Percentiles rank a stretch among this genome's conserved stretches.
phyloP scores from a whole-genome alignment of 169 alveolate species.

The Eimeria necatrix region DNA sequence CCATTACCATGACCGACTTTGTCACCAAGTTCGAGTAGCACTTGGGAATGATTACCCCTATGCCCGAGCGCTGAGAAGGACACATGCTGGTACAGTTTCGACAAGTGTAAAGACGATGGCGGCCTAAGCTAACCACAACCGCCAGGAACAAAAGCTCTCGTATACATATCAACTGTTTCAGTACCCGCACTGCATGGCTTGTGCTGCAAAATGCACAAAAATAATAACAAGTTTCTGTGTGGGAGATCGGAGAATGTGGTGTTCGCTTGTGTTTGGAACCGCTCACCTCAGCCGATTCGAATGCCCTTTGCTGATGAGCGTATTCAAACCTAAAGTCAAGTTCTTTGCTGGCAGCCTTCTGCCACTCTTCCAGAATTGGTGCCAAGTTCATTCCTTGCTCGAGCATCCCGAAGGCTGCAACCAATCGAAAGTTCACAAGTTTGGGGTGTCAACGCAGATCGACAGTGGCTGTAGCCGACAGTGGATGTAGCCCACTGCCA shows the following conservation, averaged over 20 bases:
- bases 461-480: background rate
- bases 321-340: slow-evolving; percentile 91
- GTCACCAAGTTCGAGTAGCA: slow-evolving; percentile 88
- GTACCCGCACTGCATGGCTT: too few species aligned
- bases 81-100: background rate
- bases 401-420: slow-evolving; percentile 88
- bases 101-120: too few species aligned
- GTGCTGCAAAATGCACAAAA: too few species aligned
- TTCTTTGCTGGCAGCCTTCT: slow-evolving; percentile 90
- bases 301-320: slow-evolving; percentile 88
- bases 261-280: too few species aligned
- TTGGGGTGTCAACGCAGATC: background rate
- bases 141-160: too few species aligned
- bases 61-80: slow-evolving; percentile 84
- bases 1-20: slow-evolving; percentile 92
- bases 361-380: slow-evolving; percentile 92
- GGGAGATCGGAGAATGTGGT: too few species aligned
- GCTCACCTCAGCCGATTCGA: slow-evolving; percentile 83
- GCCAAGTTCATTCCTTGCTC: slow-evolving; percentile 86
- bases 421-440: background rate
- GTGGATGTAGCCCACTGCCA: background rate
- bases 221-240: too few species aligned
- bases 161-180: too few species aligned
- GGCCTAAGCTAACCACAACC: too few species aligned
- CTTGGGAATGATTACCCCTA: slow-evolving; percentile 90